Base-by-base conservation (phyloP, 2,329 filamentous ascomycete genomes). In the Metarhizium robertsii region DNA sequence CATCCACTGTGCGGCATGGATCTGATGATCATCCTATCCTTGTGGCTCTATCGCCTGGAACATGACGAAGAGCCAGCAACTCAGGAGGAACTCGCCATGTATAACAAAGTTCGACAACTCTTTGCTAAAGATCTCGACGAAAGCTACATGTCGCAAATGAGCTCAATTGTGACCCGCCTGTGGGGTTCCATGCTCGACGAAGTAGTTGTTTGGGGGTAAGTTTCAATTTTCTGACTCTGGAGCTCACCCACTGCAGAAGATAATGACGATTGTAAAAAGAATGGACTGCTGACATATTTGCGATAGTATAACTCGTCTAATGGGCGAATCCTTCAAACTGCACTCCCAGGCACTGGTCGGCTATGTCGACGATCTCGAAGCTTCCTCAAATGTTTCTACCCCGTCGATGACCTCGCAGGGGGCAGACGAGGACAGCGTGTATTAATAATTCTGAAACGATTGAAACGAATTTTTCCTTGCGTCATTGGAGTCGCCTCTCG, bases 131-230 rank as follows among this genome's bases (percentile, higher is more conserved):
- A 97, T 67, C 84, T 89, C 54, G 87, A 92, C 57, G 89, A 95
- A 66, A 79, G 84, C 29, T 90, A 90, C 69, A 87, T 86, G 61
- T 80, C 85, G 53, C 92, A 95, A 69, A 78, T 99, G 63, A 96
- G 92, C 76, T 94, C 92, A n/a, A 90, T 90, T 53, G 92, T 99
- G 47, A 92, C 92, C 60, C 85, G 90, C 65, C 84, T 97, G 49
- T 99, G 94, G 94, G 94, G 92, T 65, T 92, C 90, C 61, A 96
- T 97, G 87, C 85, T 97, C 61, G 94, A 97, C 69, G 94, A 96
- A 74, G 94, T 97, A 60, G 92, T 97, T 63, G 94, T 99, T 58
- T 97, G 94, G 94, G 94, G 94, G 91, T 96, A 86, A 84, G 91
- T 88, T 49, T 34, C 11, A 2, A 14, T 30, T 43, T n/a, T 29